Conservation (phyloP, 805 yeast genomes). For the Saccharomycopsis sp. region DNA sequence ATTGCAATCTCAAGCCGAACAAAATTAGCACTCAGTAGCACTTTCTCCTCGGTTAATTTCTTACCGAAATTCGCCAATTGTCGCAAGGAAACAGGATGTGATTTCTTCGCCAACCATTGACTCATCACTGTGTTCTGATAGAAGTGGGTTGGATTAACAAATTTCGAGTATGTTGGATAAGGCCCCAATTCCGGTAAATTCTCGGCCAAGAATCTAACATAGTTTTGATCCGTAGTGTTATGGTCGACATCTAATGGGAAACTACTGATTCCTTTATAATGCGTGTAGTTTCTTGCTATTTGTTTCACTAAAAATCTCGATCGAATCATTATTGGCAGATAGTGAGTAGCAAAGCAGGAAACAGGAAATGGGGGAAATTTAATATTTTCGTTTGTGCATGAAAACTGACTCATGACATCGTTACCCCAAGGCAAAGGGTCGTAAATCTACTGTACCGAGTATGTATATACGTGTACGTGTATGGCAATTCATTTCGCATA, state of each 20-base stretch:
- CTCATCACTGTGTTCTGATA: constrained; percentile 71
- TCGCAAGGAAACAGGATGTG: constrained; percentile 85
- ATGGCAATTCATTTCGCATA: no score
- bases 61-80: constrained; percentile 89
- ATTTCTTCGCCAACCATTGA: constrained; percentile 55
- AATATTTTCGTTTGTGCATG: no score
- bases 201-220: constrained; percentile 18
- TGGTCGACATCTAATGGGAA: constrained; percentile 19
- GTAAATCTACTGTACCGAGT: no score
- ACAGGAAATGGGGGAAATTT: no score
- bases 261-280: neutral
- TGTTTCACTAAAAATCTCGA: no score
- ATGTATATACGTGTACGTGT: no score
- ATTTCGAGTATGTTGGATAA: constrained; percentile 36
- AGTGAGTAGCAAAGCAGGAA: no score
- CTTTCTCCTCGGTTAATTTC: constrained; percentile 64
- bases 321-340: no score
- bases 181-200: constrained; percentile 27
- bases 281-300: constrained; percentile 1
- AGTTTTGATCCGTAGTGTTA: constrained; percentile 20
- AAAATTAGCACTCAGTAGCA: constrained; percentile 79
- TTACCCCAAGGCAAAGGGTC: no score
- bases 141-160: constrained; percentile 66
- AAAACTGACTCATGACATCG: no score
- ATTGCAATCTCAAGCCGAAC: constrained; percentile 81